Evolutionary conservation across 2,329 filamentous ascomycete species (phyloP), one percentile per base, ranked within the genome.

Genomic region (Phialemoniopsis sp.): DNA sequence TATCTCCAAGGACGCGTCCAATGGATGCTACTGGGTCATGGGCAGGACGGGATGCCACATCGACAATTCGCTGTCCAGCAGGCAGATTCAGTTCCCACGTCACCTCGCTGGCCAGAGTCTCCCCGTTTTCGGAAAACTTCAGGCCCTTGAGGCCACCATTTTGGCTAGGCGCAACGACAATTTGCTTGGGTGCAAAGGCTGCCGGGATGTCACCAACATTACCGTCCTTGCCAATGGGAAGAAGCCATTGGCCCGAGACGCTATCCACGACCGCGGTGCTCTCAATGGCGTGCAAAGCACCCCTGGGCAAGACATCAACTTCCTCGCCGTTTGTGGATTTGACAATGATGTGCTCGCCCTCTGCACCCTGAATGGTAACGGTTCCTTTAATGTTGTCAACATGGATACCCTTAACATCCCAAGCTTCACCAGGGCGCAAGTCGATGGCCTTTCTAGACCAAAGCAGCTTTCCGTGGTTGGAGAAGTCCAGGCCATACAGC

Each of bases 1-100:
- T 80, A 55, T 98, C 86, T 18, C 89, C 90, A 16, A 98, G 77
- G 2, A 97, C 93, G 43, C 88, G 89, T 9, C 93, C 93, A 51
- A 98, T 95, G 1, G 93, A 97, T 4, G 93, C 91, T 35, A 97
- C 82, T 0, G 89, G 89, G 51, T 98, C 90, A 47, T 91, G 85
- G 3, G 76, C 57, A 9, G 88, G 82, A 35, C 83, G 77, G 14
- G 82, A 73, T 3, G 82, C 82, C 30, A 93, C 72, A 33, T 75
- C 68, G 7, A 83, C 68, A 39, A 97, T 80, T 42, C 71, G 79
- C 57, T 94, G 78, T 10, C 79, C 80, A 2, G 69, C 54, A 1
- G 78, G 71, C 8, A 87, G 77, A 17, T 76, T 62, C 52, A 97
- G 89, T 21, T 75, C 78, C 93, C 93, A 98, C 1, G 76, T 54